Evolutionary conservation across 2,329 filamentous ascomycete genomes (phyloP).

Genomic region (Epichloe uncinata): DNA sequence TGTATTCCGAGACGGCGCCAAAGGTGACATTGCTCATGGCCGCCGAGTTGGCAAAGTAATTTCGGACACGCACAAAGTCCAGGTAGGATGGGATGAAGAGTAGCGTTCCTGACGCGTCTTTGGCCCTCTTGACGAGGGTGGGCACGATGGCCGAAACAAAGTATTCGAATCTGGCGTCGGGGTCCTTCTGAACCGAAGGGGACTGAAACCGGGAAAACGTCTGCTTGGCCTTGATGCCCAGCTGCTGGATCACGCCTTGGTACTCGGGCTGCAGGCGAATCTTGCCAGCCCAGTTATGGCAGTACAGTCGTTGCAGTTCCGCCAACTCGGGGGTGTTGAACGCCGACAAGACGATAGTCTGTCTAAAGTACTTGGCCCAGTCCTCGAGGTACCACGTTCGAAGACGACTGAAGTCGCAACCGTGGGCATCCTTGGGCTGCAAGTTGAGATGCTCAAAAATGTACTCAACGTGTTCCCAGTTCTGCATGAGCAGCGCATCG

Average conservation of each 20-base stretch:
- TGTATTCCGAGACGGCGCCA: constrained; percentile 81
- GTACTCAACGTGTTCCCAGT: constrained; percentile 91
- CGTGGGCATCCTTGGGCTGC: constrained; percentile 79
- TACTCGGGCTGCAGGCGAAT: constrained; percentile 59
- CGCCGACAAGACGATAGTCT: constrained; percentile 69
- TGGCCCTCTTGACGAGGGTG: constrained; percentile 53
- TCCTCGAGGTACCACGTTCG: constrained; percentile 88
- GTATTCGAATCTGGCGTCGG: constrained; percentile 81
- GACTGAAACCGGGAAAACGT: constrained; percentile 82
- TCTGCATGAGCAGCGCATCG: constrained; percentile 91
- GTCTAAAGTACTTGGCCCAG: constrained; percentile 65
- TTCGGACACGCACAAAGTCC: constrained; percentile 87
- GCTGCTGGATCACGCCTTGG: constrained; percentile 57
- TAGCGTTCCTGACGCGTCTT: constrained; percentile 55
- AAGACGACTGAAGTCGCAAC: constrained; percentile 85
- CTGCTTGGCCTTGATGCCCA: constrained; percentile 63
- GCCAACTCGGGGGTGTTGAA: constrained; percentile 86
- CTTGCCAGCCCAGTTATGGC: constrained; percentile 71
- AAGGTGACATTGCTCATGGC: constrained; percentile 42
- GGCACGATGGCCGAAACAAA: constrained; percentile 76
- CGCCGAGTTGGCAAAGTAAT: constrained; percentile 68
- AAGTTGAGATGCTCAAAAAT: constrained; percentile 86
- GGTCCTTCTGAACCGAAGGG: constrained; percentile 56
- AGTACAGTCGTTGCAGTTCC: constrained; percentile 59
- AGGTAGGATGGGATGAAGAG: constrained; percentile 89